Percentiles rank a stretch among this genome's conserved stretches.
These are phyloP conservation scores for Cydonia oblonga DNA, from an alignment of 331 rosid genomes.

Conservation along the genomic window DNA sequence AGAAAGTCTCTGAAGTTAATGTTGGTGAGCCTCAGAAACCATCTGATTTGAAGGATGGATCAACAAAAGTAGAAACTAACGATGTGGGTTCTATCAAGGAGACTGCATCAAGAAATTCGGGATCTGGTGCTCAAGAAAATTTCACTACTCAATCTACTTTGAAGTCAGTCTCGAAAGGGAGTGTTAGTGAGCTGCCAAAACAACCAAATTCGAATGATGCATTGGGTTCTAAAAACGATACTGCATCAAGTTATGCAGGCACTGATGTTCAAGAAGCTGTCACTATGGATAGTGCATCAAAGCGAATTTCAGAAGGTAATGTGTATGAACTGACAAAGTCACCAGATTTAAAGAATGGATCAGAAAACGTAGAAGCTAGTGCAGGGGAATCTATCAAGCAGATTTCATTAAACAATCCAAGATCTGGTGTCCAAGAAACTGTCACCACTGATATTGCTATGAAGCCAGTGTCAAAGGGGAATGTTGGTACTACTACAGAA, in stretches of 20 bases:
- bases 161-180: background rate
- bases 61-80: background rate
- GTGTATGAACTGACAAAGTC: slow-evolving; percentile 4
- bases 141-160: background rate
- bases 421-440: slow-evolving; percentile 16
- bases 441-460: slow-evolving; percentile 15
- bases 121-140: background rate
- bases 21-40: background rate
- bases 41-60: background rate
- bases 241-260: background rate
- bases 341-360: background rate
- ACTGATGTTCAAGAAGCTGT: slow-evolving; percentile 9
- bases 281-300: slow-evolving; percentile 12
- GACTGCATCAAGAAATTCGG: background rate
- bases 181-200: background rate
- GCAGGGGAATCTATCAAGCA: slow-evolving; percentile 12
- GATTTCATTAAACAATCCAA: slow-evolving; percentile 13
- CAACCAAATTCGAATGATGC: background rate
- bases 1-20: background rate
- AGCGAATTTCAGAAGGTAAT: slow-evolving; percentile 18
- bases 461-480: slow-evolving; percentile 16
- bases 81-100: background rate
- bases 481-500: slow-evolving; percentile 6
- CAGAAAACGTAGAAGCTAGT: slow-evolving; percentile 12
- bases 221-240: background rate